Evolutionary conservation across 306 rosid genomes (phyloP).

Genomic region (Clitoria ternatea): DNA sequence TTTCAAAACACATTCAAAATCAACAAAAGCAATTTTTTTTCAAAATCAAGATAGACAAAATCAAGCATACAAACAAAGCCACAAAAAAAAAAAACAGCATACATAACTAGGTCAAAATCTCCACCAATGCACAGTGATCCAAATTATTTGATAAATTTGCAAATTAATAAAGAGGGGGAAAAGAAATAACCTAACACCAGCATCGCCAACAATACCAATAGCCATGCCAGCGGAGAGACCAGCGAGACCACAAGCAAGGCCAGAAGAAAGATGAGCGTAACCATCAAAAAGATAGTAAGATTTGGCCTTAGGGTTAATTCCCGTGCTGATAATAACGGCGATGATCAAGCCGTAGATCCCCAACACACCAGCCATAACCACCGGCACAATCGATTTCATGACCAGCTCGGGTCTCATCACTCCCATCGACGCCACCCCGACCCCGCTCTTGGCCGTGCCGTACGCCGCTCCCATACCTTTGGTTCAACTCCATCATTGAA

Average conservation of each 20-base stretch:
- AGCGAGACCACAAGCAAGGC: constrained; percentile 68
- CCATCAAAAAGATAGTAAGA: constrained; percentile 71
- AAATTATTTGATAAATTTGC: no score
- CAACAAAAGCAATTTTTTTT: no score
- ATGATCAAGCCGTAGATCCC: constrained; percentile 76
- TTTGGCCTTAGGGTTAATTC: constrained; percentile 73
- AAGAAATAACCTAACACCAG: constrained; percentile 52
- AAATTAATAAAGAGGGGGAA: no score
- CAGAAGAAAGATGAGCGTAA: constrained; percentile 72
- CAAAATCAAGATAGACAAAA: neutral
- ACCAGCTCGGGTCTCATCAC: constrained; percentile 76
- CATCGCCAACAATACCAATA: constrained; percentile 68
- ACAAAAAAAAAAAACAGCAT: no score
- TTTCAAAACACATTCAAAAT: neutral
- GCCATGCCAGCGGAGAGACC: constrained; percentile 82
- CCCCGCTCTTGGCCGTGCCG: constrained; percentile 70
- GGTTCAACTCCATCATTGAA: neutral
- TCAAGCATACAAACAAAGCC: no score
- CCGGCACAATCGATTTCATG: constrained; percentile 73
- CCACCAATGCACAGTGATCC: neutral
- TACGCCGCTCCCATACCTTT: constrained; percentile 70
- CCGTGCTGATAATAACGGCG: constrained; percentile 72
- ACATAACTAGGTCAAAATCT: neutral
- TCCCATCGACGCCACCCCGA: constrained; percentile 81
- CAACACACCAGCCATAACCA: constrained; percentile 78